Conservation (phyloP, 2,329 filamentous ascomycete genomes). For the Colletotrichum theobromicola region DNA sequence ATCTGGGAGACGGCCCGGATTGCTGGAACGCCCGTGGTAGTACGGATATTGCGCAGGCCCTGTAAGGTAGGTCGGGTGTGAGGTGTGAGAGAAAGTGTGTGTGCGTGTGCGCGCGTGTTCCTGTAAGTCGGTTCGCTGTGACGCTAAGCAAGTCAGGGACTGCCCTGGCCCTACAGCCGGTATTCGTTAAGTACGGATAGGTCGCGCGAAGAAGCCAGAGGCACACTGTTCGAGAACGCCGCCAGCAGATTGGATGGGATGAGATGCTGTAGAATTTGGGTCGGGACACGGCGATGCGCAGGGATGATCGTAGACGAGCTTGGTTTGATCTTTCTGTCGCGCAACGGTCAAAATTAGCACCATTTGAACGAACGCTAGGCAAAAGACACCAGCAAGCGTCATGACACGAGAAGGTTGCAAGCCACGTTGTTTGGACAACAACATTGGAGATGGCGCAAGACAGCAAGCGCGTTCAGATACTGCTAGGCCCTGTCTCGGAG, state of each 20-base stretch:
- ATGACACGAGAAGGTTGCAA: background rate
- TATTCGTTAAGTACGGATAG: too few relatives aligned
- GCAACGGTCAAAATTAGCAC: slow-evolving; percentile 6
- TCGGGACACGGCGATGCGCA: background rate
- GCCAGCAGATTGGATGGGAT: slow-evolving; percentile 11
- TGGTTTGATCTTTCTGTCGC: slow-evolving; percentile 5
- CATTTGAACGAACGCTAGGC: background rate
- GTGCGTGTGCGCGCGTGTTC: background rate
- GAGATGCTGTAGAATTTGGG: slow-evolving; percentile 4
- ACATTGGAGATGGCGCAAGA: background rate
- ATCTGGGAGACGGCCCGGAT: slow-evolving; percentile 9
- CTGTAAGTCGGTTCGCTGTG: background rate
- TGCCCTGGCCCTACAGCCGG: background rate
- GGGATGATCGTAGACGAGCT: background rate
- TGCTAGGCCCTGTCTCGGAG: background rate
- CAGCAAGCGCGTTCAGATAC: background rate
- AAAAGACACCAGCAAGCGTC: background rate
- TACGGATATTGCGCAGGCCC: background rate
- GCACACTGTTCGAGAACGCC: background rate
- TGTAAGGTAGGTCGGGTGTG: background rate
- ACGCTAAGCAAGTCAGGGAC: background rate
- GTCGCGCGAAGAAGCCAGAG: background rate
- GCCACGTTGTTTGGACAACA: background rate
- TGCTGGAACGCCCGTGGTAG: background rate
- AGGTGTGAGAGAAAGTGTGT: background rate